phyloP scores from a whole-genome alignment of 768 basidiomycete genomes.

The Naematelia aurantialba region DNA sequence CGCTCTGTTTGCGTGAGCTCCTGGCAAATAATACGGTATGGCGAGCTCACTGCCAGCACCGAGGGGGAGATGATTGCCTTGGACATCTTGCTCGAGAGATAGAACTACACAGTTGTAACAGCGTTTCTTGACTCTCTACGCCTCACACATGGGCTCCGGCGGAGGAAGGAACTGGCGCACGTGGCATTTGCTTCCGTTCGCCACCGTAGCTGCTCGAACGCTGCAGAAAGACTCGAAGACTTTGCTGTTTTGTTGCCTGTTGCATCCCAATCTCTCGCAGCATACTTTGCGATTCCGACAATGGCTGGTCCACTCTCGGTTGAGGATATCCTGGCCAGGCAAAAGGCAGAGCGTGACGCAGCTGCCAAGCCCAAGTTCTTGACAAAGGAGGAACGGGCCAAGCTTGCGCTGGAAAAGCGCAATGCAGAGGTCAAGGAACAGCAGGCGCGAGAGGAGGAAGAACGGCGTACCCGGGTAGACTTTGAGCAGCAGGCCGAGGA shows the following conservation, averaged over 20 bases:
- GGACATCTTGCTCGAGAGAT: slow-evolving; percentile 56
- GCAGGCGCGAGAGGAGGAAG: slow-evolving; percentile 62
- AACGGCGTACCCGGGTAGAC: slow-evolving; percentile 62
- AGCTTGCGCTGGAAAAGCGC: slow-evolving; percentile 80
- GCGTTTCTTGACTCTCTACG: no score
- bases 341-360: slow-evolving; percentile 81
- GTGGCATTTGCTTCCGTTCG: background rate
- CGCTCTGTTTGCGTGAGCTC: slow-evolving; percentile 55
- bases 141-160: no score
- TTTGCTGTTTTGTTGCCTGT: no score
- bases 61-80: slow-evolving; percentile 93
- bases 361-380: slow-evolving; percentile 95
- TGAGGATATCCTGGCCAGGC: slow-evolving; percentile 77
- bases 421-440: slow-evolving; percentile 74
- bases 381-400: slow-evolving; percentile 84
- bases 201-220: background rate
- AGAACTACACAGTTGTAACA: background rate
- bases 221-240: background rate
- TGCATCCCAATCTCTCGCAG: background rate
- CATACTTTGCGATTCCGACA: slow-evolving; percentile 5
- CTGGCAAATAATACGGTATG: background rate
- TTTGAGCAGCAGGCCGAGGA: slow-evolving; percentile 75
- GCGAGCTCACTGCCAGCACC: slow-evolving; percentile 64
- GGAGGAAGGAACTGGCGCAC: background rate
- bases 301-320: slow-evolving; percentile 70